Evolutionary conservation across 768 basidiomycete species (phyloP).

Genomic region (Mycena albidolilacea): DNA sequence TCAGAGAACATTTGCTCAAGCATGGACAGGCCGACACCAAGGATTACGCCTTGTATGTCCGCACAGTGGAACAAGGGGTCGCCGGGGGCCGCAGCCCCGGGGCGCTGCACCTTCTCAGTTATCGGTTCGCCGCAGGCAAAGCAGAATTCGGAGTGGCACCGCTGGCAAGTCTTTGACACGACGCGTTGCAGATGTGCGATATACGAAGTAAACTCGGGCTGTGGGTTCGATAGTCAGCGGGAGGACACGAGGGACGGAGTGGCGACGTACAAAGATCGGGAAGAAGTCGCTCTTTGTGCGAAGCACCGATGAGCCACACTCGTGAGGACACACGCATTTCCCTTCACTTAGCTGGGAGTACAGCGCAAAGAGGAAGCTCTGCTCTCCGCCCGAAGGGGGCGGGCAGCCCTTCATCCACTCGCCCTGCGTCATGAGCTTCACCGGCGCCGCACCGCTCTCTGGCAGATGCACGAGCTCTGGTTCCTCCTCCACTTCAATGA

Average conservation of each 20-base stretch:
- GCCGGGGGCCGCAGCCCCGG: constrained; percentile 60
- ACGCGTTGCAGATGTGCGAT: constrained; percentile 71
- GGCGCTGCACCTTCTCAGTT: constrained; percentile 60
- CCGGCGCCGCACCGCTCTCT: constrained; percentile 55
- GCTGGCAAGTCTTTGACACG: constrained; percentile 73
- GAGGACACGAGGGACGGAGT: constrained; percentile 5
- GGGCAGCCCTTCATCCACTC: constrained; percentile 99
- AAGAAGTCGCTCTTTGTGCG: constrained; percentile 88
- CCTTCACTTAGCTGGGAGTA: constrained; percentile 82
- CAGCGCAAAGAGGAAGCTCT: constrained; percentile 88
- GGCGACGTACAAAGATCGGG: constrained; percentile 77
- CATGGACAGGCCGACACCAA: constrained; percentile 93
- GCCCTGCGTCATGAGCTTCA: constrained; percentile 86
- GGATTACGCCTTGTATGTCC: constrained; percentile 89
- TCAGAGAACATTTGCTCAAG: constrained; percentile 82
- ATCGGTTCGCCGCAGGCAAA: constrained; percentile 83
- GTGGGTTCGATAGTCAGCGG: constrained; percentile 39
- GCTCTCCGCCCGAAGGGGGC: constrained; percentile 83
- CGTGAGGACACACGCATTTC: constrained; percentile 78
- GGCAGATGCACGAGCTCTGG: constrained; percentile 67
- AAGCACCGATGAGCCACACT: constrained; percentile 74
- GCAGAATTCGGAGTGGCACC: constrained; percentile 76
- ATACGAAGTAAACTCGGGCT: constrained; percentile 84
- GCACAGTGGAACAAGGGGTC: constrained; percentile 89
- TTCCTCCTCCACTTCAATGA: constrained; percentile 92